Percentiles rank a stretch among this genome's conserved stretches.
These are phyloP conservation scores for Boletus mariae DNA, from an alignment of 1,284 basidiomycete species.

Conservation along the genomic window DNA sequence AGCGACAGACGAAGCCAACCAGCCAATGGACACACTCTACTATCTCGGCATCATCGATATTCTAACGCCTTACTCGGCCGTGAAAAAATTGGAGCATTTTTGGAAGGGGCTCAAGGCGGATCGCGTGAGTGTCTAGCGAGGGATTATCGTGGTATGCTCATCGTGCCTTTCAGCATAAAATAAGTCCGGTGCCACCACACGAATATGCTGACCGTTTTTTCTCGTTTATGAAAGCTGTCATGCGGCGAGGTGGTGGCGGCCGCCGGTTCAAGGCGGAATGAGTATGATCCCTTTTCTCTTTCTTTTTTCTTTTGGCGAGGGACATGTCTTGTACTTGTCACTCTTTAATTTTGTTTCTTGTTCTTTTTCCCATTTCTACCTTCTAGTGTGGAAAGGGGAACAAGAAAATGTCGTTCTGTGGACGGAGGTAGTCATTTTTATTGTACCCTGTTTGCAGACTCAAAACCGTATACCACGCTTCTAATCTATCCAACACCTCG, in stretches of 20 bases:
- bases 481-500: conserved; percentile 14
- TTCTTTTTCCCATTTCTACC: background rate
- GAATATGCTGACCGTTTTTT: conserved; percentile 89
- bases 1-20: conserved; percentile 85
- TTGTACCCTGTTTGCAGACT: background rate
- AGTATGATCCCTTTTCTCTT: conserved; percentile 2
- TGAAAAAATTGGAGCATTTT: conserved; percentile 85
- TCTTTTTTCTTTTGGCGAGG: background rate
- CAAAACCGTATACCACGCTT: conserved; percentile 18
- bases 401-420: background rate
- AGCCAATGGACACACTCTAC: conserved; percentile 78
- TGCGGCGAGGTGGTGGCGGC: conserved; percentile 77
- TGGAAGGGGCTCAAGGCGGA: conserved; percentile 92
- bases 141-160: background rate
- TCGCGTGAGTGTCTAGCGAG: conserved; percentile 53
- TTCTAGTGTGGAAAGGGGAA: background rate
- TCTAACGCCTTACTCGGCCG: conserved; percentile 78
- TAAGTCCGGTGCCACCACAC: conserved; percentile 83
- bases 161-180: conserved; percentile 66
- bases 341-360: background rate
- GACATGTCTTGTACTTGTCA: conserved; percentile 6
- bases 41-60: conserved; percentile 96
- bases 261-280: conserved; percentile 54
- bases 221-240: conserved; percentile 81
- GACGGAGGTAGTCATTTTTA: background rate